phyloP scores from a whole-genome alignment of 805 yeast species.

The Sugiyamaella americana region DNA sequence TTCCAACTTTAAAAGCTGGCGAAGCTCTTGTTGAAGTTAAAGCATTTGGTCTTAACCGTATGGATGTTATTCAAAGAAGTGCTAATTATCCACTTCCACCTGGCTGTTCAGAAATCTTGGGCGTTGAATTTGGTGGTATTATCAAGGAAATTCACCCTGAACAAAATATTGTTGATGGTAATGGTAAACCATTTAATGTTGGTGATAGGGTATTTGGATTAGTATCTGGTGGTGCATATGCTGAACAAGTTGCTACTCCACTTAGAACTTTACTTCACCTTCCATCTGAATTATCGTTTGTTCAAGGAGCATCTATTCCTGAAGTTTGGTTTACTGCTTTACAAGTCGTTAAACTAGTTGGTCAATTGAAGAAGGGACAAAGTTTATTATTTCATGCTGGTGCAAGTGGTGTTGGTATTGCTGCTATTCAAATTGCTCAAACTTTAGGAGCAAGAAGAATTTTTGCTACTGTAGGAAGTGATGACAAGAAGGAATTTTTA shows the following conservation, averaged over 20 bases:
- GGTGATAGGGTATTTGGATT: constrained; percentile 36
- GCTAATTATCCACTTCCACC: constrained; percentile 31
- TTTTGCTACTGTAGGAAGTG: constrained; percentile 31
- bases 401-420: constrained; percentile 32
- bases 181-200: constrained; percentile 18
- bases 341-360: constrained; percentile 29
- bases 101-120: constrained; percentile 28
- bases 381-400: constrained; percentile 33
- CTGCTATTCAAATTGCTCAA: constrained; percentile 35
- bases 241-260: constrained; percentile 31
- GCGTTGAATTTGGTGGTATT: constrained; percentile 36
- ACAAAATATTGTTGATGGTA: constrained; percentile 1
- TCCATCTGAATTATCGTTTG: constrained; percentile 24
- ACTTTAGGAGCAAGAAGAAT: constrained; percentile 31
- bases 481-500: constrained; percentile 24
- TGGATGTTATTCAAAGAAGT: constrained; percentile 31
- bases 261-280: constrained; percentile 21
- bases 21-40: constrained; percentile 30
- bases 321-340: constrained; percentile 36
- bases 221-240: constrained; percentile 35
- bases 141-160: constrained; percentile 20
- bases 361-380: constrained; percentile 26
- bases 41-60: constrained; percentile 33
- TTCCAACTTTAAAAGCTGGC: constrained; percentile 21
- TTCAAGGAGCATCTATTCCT: constrained; percentile 31